Base-by-base conservation (phyloP, 441 rosid genomes). In the Dalechampia spathulata region DNA sequence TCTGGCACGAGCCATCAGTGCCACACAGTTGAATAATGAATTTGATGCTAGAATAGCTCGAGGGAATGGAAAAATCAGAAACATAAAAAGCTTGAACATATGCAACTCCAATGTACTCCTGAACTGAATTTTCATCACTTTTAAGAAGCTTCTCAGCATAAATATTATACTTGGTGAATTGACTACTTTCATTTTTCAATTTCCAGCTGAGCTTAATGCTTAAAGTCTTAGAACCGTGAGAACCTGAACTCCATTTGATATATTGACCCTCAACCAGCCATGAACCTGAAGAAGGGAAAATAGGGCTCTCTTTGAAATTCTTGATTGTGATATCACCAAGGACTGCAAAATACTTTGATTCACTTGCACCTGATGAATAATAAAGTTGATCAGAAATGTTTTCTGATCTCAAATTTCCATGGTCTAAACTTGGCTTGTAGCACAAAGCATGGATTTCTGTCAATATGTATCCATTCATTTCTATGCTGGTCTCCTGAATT, bases 301-400 rank as follows among this genome's bases (percentile, higher is more conserved):
- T 48, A 1, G 59, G 43, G 51, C 17, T 61, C 15, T 71, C 76
- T 36, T 63, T 50, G 11, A 66, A 51, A 51, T 63, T 75, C 56
- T 58, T 69, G 51, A 91, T 72, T 41, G 65, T 57, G 37, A 88
- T 65, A 61, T 86, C 67, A 8, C 95, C 95, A 14, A 88, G 87
- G 30, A 79, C 57, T 9, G 91, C 83, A 56, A 61, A 58, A 41
- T 77, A 86, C 46, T 70, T 74, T 4, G 69, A 63, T 2, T 80
- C 25, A 27, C 16, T 28, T 8, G 6, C 38, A 50, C 17, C 47
- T 32, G 20, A 25, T 6, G 39, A 14, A 15, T 50, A 43, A 2
- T 57, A 64, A 30, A 5, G 57, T 30, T 36, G 7, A 7, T 55
- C 65, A 37, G 55, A 27, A 39, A 37, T 16, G 11, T 64, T 14